These are phyloP conservation scores for Paecilomyces formosus DNA, from an alignment of 2,329 filamentous ascomycete species.

Conservation along the genomic window DNA sequence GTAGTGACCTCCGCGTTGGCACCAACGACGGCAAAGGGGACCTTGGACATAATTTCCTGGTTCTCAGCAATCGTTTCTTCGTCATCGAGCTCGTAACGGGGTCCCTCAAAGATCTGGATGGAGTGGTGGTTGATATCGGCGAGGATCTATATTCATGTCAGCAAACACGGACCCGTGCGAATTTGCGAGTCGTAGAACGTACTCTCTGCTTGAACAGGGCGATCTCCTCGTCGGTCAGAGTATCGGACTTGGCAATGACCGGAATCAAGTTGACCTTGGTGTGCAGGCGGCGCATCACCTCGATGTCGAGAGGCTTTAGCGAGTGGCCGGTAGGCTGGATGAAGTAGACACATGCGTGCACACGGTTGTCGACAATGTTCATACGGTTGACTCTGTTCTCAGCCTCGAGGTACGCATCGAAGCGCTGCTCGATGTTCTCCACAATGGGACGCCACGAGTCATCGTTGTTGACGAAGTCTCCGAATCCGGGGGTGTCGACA, in stretches of 20 bases:
- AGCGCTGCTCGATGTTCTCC: constrained; percentile 99
- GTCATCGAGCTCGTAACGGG: constrained; percentile 96
- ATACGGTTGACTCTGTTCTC: constrained; percentile 99
- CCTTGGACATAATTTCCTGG: constrained; percentile 99
- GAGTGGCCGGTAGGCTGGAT: constrained; percentile 98
- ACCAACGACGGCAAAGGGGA: constrained; percentile 95
- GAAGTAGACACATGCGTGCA: constrained; percentile 98
- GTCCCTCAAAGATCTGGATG: constrained; percentile 98
- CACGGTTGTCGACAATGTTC: constrained; percentile 99
- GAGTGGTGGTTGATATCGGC: constrained; percentile 94
- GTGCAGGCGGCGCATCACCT: constrained; percentile 98
- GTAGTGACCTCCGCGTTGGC: constrained; percentile 91
- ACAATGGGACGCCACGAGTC: constrained; percentile 99
- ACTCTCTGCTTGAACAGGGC: constrained; percentile 91
- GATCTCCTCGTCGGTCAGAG: constrained; percentile 95
- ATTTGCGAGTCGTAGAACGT: constrained; percentile 33
- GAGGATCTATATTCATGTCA: constrained; percentile 60
- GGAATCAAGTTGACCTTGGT: constrained; percentile 99
- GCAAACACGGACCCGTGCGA: too few species aligned
- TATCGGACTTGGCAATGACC: constrained; percentile 98
- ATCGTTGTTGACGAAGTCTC: constrained; percentile 99
- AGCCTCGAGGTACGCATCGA: constrained; percentile 94
- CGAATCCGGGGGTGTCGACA: constrained; percentile 95
- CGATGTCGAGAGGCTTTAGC: constrained; percentile 95
- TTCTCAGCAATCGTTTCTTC: constrained; percentile 99